Percentiles rank a stretch among this genome's conserved stretches.
Conservation (phyloP, 768 basidiomycete species). For the Mycena sanguinolenta region DNA sequence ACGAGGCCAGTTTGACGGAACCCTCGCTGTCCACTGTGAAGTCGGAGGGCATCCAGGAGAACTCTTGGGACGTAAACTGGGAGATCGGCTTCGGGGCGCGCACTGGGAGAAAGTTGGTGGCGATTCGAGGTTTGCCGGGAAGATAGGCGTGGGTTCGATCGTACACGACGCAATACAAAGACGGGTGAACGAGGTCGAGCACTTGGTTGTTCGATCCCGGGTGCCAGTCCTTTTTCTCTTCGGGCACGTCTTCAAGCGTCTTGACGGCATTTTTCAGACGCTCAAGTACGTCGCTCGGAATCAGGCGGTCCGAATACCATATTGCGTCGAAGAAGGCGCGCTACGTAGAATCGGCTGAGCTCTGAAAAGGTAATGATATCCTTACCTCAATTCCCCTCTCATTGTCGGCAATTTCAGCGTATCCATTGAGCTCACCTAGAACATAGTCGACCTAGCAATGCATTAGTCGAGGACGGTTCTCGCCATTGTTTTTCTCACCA, state of each 20-base stretch:
- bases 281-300: slow-evolving; percentile 34
- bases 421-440: slow-evolving; percentile 35
- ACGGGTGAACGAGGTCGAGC: slow-evolving; percentile 54
- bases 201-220: slow-evolving; percentile 31
- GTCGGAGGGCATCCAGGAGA: slow-evolving; percentile 46
- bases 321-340: slow-evolving; percentile 31
- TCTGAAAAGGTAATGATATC: not conserved
- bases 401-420: slow-evolving; percentile 34
- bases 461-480: too few species aligned
- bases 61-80: slow-evolving; percentile 32
- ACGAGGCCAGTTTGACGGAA: slow-evolving; percentile 26
- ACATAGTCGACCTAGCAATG: slow-evolving; percentile 25
- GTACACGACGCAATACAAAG: slow-evolving; percentile 57
- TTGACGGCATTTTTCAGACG: slow-evolving; percentile 43
- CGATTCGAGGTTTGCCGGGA: not conserved
- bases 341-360: slow-evolving; percentile 16
- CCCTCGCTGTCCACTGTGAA: slow-evolving; percentile 40
- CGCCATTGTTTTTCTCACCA: slow-evolving; percentile 19
- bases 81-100: not conserved
- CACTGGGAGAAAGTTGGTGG: slow-evolving; percentile 18
- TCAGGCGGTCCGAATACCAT: slow-evolving; percentile 30
- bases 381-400: slow-evolving; percentile 35
- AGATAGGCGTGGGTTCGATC: slow-evolving; percentile 41
- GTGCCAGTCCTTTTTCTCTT: slow-evolving; percentile 54
- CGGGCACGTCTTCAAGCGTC: slow-evolving; percentile 53